A percentile compares a stretch with the other conserved stretches of the same genome.
Conservation (phyloP, 2,329 filamentous ascomycete genomes). For the Fusarium sp. region DNA sequence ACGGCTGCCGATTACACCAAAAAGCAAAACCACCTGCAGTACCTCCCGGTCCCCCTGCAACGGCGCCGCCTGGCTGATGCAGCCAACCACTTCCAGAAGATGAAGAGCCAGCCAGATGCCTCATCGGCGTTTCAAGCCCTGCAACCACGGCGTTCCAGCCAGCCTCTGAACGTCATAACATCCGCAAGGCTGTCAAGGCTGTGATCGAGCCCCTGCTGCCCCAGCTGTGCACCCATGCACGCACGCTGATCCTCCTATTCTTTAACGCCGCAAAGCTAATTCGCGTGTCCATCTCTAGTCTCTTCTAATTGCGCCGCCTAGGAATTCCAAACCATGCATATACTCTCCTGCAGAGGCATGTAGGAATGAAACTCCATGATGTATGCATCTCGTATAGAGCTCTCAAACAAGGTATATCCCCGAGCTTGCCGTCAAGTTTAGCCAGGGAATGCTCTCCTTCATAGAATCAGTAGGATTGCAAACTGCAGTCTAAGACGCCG, state of each 20-base stretch:
- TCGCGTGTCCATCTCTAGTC: slow-evolving; percentile 7
- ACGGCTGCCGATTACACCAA: slow-evolving; percentile 22
- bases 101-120: slow-evolving; percentile 15
- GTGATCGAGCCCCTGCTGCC: slow-evolving; percentile 13
- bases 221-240: slow-evolving; percentile 23
- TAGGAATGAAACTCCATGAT: slow-evolving; percentile 22
- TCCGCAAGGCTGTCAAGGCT: slow-evolving; percentile 29
- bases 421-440: slow-evolving; percentile 7
- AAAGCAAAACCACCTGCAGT: slow-evolving; percentile 28
- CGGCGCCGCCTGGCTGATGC: slow-evolving; percentile 35
- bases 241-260: slow-evolving; percentile 40
- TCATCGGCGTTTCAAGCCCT: slow-evolving; percentile 36
- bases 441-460: slow-evolving; percentile 1
- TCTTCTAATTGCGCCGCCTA: slow-evolving; percentile 2
- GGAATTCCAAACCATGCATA: slow-evolving; percentile 3
- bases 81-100: slow-evolving; percentile 36
- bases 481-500: not conserved
- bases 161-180: slow-evolving; percentile 25
- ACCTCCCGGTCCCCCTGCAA: slow-evolving; percentile 24
- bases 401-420: slow-evolving; percentile 14
- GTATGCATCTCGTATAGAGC: slow-evolving; percentile 6
- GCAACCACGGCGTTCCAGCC: slow-evolving; percentile 29
- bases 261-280: slow-evolving; percentile 34
- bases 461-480: not conserved
- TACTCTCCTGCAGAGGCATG: slow-evolving; percentile 7